These are phyloP conservation scores for Golubevia pallescens DNA, from an alignment of 1,284 basidiomycete genomes.

Conservation along the genomic window DNA sequence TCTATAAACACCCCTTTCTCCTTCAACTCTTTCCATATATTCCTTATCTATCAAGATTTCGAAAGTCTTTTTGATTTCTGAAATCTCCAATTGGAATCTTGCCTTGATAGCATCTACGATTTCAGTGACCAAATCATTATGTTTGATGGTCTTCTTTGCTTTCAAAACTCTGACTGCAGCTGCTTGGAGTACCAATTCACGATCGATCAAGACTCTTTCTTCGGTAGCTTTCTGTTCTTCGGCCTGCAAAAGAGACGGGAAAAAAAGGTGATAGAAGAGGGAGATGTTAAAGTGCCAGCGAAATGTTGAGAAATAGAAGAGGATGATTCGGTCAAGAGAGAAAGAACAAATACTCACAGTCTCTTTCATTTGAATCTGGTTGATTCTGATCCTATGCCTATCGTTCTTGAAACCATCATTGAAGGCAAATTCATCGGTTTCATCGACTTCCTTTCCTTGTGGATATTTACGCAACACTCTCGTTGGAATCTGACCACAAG, in stretches of 20 bases:
- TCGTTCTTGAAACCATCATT: constrained; percentile 84
- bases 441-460: constrained; percentile 77
- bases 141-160: constrained; percentile 52
- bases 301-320: too few relatives aligned
- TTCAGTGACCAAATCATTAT: constrained; percentile 48
- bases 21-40: constrained; percentile 58
- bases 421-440: constrained; percentile 79
- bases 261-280: neutral
- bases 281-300: too few relatives aligned
- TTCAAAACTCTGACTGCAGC: constrained; percentile 62
- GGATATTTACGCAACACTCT: constrained; percentile 85
- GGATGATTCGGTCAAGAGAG: neutral
- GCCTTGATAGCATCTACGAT: constrained; percentile 49
- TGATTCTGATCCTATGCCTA: constrained; percentile 84
- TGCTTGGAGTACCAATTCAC: constrained; percentile 66
- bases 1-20: constrained; percentile 46
- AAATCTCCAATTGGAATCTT: constrained; percentile 44
- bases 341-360: constrained; percentile 69
- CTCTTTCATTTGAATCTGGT: constrained; percentile 92
- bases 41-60: constrained; percentile 58
- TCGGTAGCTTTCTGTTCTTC: constrained; percentile 87
- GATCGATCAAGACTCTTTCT: constrained; percentile 81
- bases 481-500: constrained; percentile 78
- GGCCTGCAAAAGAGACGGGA: constrained; percentile 67
- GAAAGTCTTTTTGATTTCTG: constrained; percentile 62